phyloP scores from a whole-genome alignment of 169 alveolate genomes.

The Eimeria brunetti region DNA sequence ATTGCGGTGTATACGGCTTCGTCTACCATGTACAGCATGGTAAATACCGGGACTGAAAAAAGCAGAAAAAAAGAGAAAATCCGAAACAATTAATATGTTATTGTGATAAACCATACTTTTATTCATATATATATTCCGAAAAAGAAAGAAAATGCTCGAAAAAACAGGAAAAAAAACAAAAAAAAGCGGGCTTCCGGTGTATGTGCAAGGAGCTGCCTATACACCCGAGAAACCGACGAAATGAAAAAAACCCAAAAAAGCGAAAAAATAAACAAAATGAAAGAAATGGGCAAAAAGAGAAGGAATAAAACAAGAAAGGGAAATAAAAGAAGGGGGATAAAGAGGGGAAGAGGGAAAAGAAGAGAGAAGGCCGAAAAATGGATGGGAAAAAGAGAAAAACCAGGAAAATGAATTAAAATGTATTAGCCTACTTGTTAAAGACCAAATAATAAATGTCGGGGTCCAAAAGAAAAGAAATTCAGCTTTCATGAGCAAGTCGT shows the following conservation, averaged over 20 bases:
- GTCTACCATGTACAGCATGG: constrained; percentile 91
- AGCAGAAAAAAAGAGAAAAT: not conserved
- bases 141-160: not conserved
- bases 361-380: too few species aligned
- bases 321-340: too few species aligned
- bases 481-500: constrained; percentile 87
- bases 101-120: too few species aligned
- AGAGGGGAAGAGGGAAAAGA: not conserved
- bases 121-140: too few species aligned
- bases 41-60: constrained; percentile 88
- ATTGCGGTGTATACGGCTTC: constrained; percentile 91
- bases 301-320: too few species aligned
- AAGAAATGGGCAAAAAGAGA: too few species aligned
- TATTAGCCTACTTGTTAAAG: constrained; percentile 83
- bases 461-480: constrained; percentile 93
- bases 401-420: too few species aligned
- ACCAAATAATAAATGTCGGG: constrained; percentile 91
- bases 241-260: not conserved
- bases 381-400: too few species aligned
- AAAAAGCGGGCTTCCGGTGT: not conserved
- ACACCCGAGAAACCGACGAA: too few species aligned
- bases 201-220: not conserved
- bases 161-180: not conserved
- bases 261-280: not conserved
- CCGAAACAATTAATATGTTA: too few species aligned